These are phyloP conservation scores for Backusella mclennaniae DNA, from an alignment of 192 early-diverging fungal species.

Conservation along the genomic window DNA sequence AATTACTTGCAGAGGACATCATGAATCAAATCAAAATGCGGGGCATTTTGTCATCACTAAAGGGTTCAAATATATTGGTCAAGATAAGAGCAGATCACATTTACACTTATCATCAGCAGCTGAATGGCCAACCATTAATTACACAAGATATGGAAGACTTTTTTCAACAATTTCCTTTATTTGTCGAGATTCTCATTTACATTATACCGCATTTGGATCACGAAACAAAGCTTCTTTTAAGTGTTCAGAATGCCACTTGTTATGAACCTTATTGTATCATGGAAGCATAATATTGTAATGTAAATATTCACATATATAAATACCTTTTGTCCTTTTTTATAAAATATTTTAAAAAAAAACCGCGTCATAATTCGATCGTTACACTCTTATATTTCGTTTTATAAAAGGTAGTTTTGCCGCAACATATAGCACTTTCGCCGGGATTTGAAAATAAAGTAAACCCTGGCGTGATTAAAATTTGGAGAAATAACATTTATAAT, in stretches of 20 bases:
- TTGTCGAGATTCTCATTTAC: conserved; percentile 36
- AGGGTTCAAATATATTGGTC: conserved; percentile 26
- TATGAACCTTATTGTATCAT: conserved; percentile 25
- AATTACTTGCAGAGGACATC: conserved; percentile 36
- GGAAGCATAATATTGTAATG: conserved; percentile 7
- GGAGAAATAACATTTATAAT: background rate
- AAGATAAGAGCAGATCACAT: conserved; percentile 40
- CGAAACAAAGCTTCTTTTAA: conserved; percentile 4
- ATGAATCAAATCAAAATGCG: conserved; percentile 32
- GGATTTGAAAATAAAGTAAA: background rate
- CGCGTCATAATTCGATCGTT: background rate
- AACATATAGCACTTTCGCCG: background rate
- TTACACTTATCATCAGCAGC: conserved; percentile 31
- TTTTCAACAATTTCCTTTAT: conserved; percentile 42
- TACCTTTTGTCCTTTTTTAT: background rate
- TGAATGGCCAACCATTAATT: conserved; percentile 26
- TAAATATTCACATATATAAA: background rate
- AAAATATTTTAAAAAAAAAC: background rate
- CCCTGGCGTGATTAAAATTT: conserved; percentile 6
- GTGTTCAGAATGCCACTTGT: conserved; percentile 23
- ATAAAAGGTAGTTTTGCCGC: background rate
- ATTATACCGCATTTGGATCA: conserved; percentile 9
- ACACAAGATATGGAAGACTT: conserved; percentile 38
- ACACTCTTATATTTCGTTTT: background rate
- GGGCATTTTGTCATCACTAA: conserved; percentile 8